Conservation (phyloP, 1,139 yeast species). For the Scheffersomyces stambukii region DNA sequence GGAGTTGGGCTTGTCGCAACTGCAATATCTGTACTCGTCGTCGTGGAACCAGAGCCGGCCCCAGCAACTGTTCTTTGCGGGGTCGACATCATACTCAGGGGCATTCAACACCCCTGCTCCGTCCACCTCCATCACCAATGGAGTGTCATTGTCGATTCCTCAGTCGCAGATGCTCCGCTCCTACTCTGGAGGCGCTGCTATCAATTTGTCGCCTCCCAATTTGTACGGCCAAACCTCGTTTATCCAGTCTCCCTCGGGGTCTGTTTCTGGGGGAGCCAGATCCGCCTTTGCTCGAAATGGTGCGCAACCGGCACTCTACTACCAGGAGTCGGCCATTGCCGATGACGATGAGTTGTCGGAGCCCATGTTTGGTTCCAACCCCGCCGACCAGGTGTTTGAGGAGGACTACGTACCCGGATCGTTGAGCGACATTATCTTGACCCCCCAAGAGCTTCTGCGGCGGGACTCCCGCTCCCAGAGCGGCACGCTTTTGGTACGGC, state of each 20-base stretch:
- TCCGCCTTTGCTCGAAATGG: no score
- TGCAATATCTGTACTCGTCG: no score
- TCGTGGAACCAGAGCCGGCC: no score
- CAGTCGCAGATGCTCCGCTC: no score
- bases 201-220: no score
- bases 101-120: slow-evolving; percentile 2
- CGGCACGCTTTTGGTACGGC: slow-evolving; percentile 40
- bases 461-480: slow-evolving; percentile 58
- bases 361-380: slow-evolving; percentile 3
- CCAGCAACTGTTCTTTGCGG: no score
- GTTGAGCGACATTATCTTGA: slow-evolving; percentile 60
- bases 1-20: no score
- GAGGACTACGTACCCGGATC: slow-evolving; percentile 80
- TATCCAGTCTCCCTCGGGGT: no score
- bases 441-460: slow-evolving; percentile 71
- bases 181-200: no score
- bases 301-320: slow-evolving; percentile 9
- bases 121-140: slow-evolving; percentile 1
- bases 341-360: slow-evolving; percentile 31
- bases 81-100: slow-evolving; percentile 8
- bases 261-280: no score
- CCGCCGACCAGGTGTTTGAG: slow-evolving; percentile 35
- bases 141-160: no score
- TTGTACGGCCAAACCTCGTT: no score
- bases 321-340: slow-evolving; percentile 33